Evolutionary conservation across 306 rosid genomes (phyloP), one percentile per base, ranked within the genome.

Genomic region (Acacia acuminata): DNA sequence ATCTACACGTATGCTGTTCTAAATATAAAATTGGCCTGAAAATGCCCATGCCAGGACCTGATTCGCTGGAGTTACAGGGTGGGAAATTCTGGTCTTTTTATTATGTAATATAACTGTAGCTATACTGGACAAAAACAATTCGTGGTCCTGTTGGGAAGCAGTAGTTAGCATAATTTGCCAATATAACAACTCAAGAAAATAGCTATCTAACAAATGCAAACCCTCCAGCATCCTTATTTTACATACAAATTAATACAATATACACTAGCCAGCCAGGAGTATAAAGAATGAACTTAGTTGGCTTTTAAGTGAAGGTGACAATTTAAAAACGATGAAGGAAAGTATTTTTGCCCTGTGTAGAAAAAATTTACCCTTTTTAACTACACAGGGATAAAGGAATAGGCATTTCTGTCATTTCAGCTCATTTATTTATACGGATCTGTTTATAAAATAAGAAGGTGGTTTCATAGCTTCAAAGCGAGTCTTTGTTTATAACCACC

Each of bases 161-260:
- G 84, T 85, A 42, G 95, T 90, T 88, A 83, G 88, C 65, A 84
- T 85, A 88, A 84, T 85, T 87, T 86, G 94, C 91, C 94, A 72
- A 77, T 77, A 87, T 51, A 93, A 90, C 96, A 87, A 87, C 95
- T 85, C 85, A 68, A 91, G 88, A 91, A 87, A 91, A 86, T 87
- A 83, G 92, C 85, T 78, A 87, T 85, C 90, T 84, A 82, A 91
- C 96, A 89, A 80, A 71, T 65, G 75, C 58, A 85, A 76, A 77
- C 56, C 84, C 89, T 83, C 78, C 53, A 87, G 78, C 85, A 83
- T 85, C 73, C 81, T 79, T 82, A 63, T 70, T 77, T 80, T 82
- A 44, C 83, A 44, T 64, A 64, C 70, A 64, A 63, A 63, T 27
- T 61, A 11, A 30, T 64, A 30, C 43, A 30, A 64, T 32, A 15